Conservation (phyloP, 23 red algal species). For the Cyanidium caldarium region DNA sequence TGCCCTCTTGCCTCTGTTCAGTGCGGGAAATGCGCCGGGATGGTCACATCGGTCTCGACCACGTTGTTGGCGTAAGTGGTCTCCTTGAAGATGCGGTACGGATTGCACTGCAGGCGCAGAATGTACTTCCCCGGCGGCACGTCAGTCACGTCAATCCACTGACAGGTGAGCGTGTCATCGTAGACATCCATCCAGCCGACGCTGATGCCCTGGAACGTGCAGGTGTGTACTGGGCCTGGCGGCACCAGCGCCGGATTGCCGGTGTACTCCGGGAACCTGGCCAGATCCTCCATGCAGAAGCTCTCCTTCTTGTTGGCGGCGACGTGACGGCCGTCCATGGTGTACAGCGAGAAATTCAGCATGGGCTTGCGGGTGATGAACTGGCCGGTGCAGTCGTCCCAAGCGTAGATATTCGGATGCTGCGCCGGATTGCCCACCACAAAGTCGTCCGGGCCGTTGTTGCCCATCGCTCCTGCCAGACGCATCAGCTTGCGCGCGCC, state of each 20-base stretch:
- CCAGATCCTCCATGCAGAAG: slow-evolving; percentile 10
- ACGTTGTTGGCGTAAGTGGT: slow-evolving; percentile 8
- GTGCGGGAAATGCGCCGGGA: no score
- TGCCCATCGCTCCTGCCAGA: background rate
- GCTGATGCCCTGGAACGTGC: slow-evolving; percentile 8
- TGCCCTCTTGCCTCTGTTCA: no score
- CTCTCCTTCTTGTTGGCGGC: background rate
- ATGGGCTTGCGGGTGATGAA: slow-evolving; percentile 8
- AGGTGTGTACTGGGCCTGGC: background rate
- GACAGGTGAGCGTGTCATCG: slow-evolving; percentile 1
- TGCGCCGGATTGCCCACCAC: slow-evolving; percentile 1
- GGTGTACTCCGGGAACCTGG: slow-evolving; percentile 1
- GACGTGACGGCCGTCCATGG: background rate
- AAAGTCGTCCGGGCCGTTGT: slow-evolving; percentile 8
- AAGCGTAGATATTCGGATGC: slow-evolving; percentile 2
- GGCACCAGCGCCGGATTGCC: slow-evolving; percentile 3
- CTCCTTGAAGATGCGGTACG: slow-evolving; percentile 5
- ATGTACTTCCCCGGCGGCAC: background rate
- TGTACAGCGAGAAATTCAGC: background rate
- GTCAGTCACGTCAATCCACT: slow-evolving; percentile 1
- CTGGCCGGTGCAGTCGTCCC: background rate
- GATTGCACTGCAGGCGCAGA: background rate
- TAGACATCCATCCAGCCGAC: background rate
- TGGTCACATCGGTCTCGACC: slow-evolving; percentile 1
- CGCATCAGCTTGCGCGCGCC: background rate